A percentile compares a stretch with the other conserved stretches of the same genome.
Evolutionary conservation across 2,329 filamentous ascomycete genomes (phyloP).

Genomic region (Colletotrichum sp.): DNA sequence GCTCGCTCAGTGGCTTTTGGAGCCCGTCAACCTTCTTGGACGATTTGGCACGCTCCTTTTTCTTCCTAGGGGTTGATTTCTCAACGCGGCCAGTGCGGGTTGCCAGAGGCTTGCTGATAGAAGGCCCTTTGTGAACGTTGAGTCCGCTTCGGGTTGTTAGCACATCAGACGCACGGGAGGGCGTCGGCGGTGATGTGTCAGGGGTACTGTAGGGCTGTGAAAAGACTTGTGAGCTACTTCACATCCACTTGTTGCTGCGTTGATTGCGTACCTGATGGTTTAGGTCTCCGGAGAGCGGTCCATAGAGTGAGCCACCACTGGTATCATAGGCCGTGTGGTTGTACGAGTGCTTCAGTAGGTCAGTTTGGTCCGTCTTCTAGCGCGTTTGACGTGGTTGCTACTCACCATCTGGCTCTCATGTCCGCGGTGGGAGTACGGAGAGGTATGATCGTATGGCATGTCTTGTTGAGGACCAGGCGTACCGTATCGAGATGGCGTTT

Average conservation of each 20-base stretch:
- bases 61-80: conserved; percentile 39
- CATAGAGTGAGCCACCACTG: conserved; percentile 11
- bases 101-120: conserved; percentile 26
- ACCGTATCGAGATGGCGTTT: conserved; percentile 40
- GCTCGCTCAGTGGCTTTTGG: conserved; percentile 70
- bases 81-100: conserved; percentile 34
- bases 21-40: conserved; percentile 58
- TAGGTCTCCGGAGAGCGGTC: conserved; percentile 10
- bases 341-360: neutral
- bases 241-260: neutral
- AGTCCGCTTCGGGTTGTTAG: conserved; percentile 43
- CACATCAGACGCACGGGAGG: conserved; percentile 37
- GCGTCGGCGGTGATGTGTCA: conserved; percentile 55
- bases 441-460: conserved; percentile 30
- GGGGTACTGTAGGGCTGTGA: conserved; percentile 53
- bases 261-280: conserved; percentile 16
- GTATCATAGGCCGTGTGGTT: conserved; percentile 12
- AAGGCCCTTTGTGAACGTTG: conserved; percentile 30
- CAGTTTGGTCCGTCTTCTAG: neutral
- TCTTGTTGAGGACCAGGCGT: conserved; percentile 38
- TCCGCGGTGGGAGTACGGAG: conserved; percentile 31
- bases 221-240: conserved; percentile 8
- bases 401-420: conserved; percentile 20
- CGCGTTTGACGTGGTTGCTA: neutral
- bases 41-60: conserved; percentile 45